These are phyloP conservation scores for Penicillium parvum DNA, from an alignment of 495 filamentous ascomycete species.

Conservation along the genomic window DNA sequence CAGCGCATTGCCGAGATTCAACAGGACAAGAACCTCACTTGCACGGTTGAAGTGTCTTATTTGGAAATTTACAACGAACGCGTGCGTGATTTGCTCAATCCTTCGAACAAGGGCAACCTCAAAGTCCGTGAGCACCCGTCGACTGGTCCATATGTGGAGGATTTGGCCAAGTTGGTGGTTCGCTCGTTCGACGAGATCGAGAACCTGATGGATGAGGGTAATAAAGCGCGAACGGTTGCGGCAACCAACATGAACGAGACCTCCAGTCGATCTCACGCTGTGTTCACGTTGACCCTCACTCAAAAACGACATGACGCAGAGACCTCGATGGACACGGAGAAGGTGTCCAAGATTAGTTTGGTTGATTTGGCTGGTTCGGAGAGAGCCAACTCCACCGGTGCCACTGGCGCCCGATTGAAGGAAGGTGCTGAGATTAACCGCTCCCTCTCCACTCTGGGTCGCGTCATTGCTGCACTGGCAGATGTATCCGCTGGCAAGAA, in stretches of 20 bases:
- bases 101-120: constrained; percentile 91
- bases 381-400: constrained; percentile 90
- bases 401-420: constrained; percentile 91
- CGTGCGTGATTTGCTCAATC: constrained; percentile 93
- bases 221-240: constrained; percentile 95
- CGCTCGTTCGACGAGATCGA: constrained; percentile 94
- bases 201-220: constrained; percentile 97
- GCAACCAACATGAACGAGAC: constrained; percentile 99
- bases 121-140: constrained; percentile 97
- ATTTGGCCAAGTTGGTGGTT: constrained; percentile 97
- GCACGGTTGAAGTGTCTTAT: constrained; percentile 97
- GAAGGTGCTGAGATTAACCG: constrained; percentile 99
- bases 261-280: constrained; percentile 94
- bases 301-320: constrained; percentile 92
- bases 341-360: constrained; percentile 94
- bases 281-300: constrained; percentile 93
- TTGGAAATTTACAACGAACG: constrained; percentile 99
- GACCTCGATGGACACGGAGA: constrained; percentile 94
- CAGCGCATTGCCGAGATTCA: constrained; percentile 73
- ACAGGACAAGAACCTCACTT: constrained; percentile 71
- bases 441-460: constrained; percentile 91
- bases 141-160: constrained; percentile 96
- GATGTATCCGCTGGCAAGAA: constrained; percentile 85
- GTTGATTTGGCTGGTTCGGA: constrained; percentile 98
- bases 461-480: constrained; percentile 95